Evolutionary conservation across 164 flowering plant genomes (phyloP).

Genomic region (Buxus sempervirens): DNA sequence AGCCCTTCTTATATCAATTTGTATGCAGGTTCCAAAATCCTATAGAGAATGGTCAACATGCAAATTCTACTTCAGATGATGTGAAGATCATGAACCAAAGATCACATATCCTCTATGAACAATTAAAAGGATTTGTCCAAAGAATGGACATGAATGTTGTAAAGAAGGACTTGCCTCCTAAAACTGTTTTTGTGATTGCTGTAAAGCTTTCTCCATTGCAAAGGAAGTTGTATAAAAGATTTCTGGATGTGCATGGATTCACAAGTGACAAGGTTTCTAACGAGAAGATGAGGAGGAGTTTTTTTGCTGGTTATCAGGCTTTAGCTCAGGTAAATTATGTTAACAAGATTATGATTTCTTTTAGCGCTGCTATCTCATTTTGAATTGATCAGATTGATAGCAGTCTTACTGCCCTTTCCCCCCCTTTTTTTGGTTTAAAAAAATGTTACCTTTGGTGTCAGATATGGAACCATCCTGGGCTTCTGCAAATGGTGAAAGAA

Average conservation of each 20-base stretch:
- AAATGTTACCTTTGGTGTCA: conserved; percentile 22
- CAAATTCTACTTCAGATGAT: conserved; percentile 83
- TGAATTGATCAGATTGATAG: background rate
- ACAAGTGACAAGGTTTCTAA: conserved; percentile 47
- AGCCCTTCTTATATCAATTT: conserved; percentile 1
- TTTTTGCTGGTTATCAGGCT: conserved; percentile 94
- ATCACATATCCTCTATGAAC: conserved; percentile 95
- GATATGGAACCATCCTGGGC: conserved; percentile 99
- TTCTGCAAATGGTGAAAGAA: conserved; percentile 77
- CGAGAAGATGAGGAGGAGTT: conserved; percentile 63
- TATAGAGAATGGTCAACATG: conserved; percentile 93
- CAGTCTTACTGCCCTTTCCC: background rate
- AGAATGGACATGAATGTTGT: conserved; percentile 95
- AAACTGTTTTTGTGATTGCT: conserved; percentile 87
- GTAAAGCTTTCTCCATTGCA: conserved; percentile 92
- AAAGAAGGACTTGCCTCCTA: conserved; percentile 94
- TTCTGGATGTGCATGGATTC: conserved; percentile 88
- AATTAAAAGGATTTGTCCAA: conserved; percentile 95
- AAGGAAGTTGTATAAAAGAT: conserved; percentile 76
- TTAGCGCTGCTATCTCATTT: background rate
- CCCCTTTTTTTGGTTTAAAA: background rate
- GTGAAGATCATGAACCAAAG: conserved; percentile 96
- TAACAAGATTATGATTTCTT: background rate
- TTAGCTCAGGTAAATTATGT: conserved; percentile 76
- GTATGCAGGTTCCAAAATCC: conserved; percentile 91